phyloP scores from a whole-genome alignment of 495 filamentous ascomycete species.

The Aspergillus sparsus region DNA sequence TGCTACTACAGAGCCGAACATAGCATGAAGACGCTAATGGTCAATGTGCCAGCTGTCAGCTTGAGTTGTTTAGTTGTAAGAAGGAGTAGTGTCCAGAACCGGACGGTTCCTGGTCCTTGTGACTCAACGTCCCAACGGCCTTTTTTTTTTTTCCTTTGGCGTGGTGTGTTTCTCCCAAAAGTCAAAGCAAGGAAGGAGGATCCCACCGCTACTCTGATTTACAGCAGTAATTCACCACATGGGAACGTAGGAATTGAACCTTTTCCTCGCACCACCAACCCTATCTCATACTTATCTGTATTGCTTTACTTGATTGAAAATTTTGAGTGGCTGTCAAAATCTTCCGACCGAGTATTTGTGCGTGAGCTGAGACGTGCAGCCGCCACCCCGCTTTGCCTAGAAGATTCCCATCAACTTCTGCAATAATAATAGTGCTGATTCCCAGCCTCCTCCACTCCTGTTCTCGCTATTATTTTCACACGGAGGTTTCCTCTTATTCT shows the following conservation, averaged over 20 bases:
- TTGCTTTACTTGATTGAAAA: slow-evolving; percentile 1
- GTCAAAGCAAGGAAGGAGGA: slow-evolving; percentile 4
- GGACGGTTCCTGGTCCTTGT: neutral
- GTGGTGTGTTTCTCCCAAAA: neutral
- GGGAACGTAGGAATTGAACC: neutral
- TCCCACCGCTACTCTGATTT: slow-evolving; percentile 16
- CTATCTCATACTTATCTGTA: slow-evolving; percentile 1
- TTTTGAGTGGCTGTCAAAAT: slow-evolving; percentile 8
- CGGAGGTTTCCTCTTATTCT: slow-evolving; percentile 12
- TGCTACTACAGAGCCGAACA: neutral
- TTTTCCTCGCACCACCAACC: neutral
- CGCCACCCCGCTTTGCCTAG: slow-evolving; percentile 24
- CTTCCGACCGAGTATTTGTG: slow-evolving; percentile 8
- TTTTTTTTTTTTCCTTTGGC: neutral
- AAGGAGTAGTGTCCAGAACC: slow-evolving; percentile 1
- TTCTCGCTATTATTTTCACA: slow-evolving; percentile 9
- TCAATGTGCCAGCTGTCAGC: slow-evolving; percentile 5
- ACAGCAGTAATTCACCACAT: neutral
- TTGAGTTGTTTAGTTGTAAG: slow-evolving; percentile 3
- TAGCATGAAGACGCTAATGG: neutral
- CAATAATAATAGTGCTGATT: slow-evolving; percentile 8
- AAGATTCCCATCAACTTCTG: neutral
- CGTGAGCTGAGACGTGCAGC: slow-evolving; percentile 3
- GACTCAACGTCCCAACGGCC: neutral
- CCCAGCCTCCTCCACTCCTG: slow-evolving; percentile 20